Evolutionary conservation across 805 yeast species (phyloP), one percentile per base, ranked within the genome.

Genomic region (Vanderwaltozyma polyspora): DNA sequence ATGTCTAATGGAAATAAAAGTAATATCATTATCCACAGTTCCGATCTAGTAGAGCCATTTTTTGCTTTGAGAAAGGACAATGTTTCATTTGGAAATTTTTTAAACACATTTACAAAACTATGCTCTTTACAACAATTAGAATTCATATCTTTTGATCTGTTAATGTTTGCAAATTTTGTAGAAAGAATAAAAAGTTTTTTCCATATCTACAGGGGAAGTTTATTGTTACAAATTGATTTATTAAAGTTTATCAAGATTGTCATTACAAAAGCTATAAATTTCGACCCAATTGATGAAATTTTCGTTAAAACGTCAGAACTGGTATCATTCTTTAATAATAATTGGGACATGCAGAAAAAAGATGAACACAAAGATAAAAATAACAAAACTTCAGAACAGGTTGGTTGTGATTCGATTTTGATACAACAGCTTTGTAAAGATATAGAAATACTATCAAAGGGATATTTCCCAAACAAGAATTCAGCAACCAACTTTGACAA

Each of bases 161-260:
- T 51, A 14, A 24, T 34, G 6, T 37, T 48, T 14, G 37, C 41
- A 12, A 32, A 37, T 5, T 54, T 51, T 28, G 29, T 40, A 16
- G 40, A 38, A 13, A 43, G 52, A 25, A 35, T 49, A 4, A 37
- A 40, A 12, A 19, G 41, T 15, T 47, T 56, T 17, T 55, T 58
- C 32, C 45, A 46, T 28, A 34, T 47, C 9, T 57, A 52, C 30
- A 48, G 47, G 27, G 51, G 50, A 25, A 52, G 60, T 31, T 34
- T 56, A 11, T 37, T 58, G 17, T 48, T 57, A n/a, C 62, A 58
- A 37, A 55, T 58, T 26, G 62, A 58, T 27, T 34, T 58, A 22
- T 38, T 58, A 27, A 57, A 58, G 31, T 51, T 55, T 17, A 34
- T 56, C 16, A 58, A 56, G 33, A 32, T 49, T 8, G 34, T 54